These are phyloP conservation scores for Chenopodium quinoa DNA, from an alignment of 148 eudicot species.

Conservation along the genomic window DNA sequence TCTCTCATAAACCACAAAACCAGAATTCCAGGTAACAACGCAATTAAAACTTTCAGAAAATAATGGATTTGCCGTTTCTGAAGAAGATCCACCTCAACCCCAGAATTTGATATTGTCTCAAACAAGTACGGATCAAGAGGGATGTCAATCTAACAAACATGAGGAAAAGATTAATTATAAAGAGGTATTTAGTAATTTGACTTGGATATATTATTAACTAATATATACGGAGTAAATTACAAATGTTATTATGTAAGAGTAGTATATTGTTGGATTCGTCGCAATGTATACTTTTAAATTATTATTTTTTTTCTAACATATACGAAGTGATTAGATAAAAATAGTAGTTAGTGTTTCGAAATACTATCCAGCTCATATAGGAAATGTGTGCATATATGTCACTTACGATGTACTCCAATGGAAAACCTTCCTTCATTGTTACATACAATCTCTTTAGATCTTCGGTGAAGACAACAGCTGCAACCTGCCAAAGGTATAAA, in stretches of 20 bases:
- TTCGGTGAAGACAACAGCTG: constrained; percentile 93
- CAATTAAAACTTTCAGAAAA: constrained; percentile 66
- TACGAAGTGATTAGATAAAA: too few relatives aligned
- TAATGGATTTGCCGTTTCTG: constrained; percentile 78
- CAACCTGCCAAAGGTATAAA: constrained; percentile 52
- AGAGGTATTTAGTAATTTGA: constrained; percentile 19
- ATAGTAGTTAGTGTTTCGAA: too few relatives aligned
- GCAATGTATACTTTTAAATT: too few relatives aligned
- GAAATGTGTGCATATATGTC: constrained; percentile 10
- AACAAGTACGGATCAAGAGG: constrained; percentile 94
- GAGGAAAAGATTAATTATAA: constrained; percentile 4
- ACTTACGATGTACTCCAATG: constrained; percentile 82
- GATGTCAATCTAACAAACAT: constrained; percentile 65
- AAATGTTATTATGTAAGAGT: too few relatives aligned
- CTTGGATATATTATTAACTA: too few relatives aligned
- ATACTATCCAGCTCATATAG: constrained; percentile 12
- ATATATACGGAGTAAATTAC: too few relatives aligned
- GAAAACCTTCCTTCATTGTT: constrained; percentile 96
- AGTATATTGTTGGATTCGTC: too few relatives aligned
- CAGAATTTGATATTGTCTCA: constrained; percentile 73
- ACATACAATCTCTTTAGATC: constrained; percentile 80
- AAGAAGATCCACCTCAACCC: constrained; percentile 93
- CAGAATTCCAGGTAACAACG: constrained; percentile 74
- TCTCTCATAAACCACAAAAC: constrained; percentile 84
- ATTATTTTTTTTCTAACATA: too few relatives aligned